A percentile compares a stretch with the other conserved stretches of the same genome.
Evolutionary conservation across 2,329 filamentous ascomycete genomes (phyloP).

Genomic region (Didymella sp.): DNA sequence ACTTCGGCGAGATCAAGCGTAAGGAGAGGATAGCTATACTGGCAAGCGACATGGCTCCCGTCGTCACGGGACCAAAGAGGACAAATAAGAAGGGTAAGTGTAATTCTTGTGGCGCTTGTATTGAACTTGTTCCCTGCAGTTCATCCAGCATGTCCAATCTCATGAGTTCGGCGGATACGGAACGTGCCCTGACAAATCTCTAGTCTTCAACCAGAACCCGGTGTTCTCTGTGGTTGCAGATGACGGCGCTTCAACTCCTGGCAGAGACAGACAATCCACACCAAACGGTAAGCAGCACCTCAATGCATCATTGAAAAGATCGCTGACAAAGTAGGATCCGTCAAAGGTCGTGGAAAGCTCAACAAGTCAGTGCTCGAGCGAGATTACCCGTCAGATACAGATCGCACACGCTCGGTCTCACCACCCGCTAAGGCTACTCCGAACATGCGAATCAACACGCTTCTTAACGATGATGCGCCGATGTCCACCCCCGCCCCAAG

Average conservation of each 20-base stretch:
- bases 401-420: constrained; percentile 56
- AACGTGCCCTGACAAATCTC: constrained; percentile 16
- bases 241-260: constrained; percentile 50
- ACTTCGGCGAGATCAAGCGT: constrained; percentile 76
- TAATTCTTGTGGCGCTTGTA: neutral
- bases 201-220: constrained; percentile 51
- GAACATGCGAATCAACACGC: constrained; percentile 58
- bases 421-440: constrained; percentile 50
- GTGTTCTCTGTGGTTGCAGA: constrained; percentile 52
- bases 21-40: constrained; percentile 75
- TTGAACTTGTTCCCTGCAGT: neutral
- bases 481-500: constrained; percentile 40
- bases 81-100: constrained; percentile 56
- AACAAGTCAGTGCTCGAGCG: constrained; percentile 45
- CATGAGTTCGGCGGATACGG: neutral
- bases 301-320: neutral
- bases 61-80: constrained; percentile 62
- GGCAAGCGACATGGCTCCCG: constrained; percentile 74
- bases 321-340: constrained; percentile 36
- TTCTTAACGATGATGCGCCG: constrained; percentile 55
- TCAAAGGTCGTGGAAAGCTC: constrained; percentile 45
- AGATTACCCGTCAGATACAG: constrained; percentile 54
- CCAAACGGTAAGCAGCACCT: constrained; percentile 41
- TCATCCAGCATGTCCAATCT: too few relatives aligned
- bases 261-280: constrained; percentile 50